Conservation (phyloP, 345 rosid species). For the Eucalyptus polybractea region DNA sequence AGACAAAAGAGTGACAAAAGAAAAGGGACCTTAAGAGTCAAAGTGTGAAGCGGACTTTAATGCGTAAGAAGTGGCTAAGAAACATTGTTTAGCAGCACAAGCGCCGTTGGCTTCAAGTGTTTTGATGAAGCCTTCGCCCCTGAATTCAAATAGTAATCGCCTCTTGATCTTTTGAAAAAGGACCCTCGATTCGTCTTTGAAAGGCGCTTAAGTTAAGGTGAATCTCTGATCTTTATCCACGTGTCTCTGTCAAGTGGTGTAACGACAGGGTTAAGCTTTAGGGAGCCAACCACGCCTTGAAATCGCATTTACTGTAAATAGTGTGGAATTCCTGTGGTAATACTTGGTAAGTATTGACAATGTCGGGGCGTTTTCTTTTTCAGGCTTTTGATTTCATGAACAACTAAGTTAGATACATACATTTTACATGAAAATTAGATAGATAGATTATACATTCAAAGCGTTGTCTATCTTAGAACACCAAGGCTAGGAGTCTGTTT, state of each 20-base stretch:
- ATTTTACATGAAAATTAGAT: neutral
- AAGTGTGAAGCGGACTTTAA: neutral
- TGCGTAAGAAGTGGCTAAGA: neutral
- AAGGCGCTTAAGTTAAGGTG: neutral
- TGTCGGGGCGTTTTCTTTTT: neutral
- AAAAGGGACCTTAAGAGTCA: neutral
- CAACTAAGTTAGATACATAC: neutral
- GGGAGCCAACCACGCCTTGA: neutral
- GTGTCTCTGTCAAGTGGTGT: accelerated
- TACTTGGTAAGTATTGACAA: neutral
- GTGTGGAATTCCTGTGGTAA: neutral
- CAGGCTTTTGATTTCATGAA: neutral
- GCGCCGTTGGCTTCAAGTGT: neutral
- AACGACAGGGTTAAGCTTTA: neutral
- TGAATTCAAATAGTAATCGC: neutral
- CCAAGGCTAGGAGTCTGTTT: neutral
- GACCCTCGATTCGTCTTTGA: neutral
- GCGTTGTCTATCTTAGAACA: neutral
- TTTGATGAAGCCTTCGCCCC: neutral
- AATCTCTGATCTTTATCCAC: neutral
- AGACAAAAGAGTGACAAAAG: neutral
- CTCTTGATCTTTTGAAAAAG: neutral
- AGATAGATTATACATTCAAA: neutral
- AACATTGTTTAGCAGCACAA: neutral
- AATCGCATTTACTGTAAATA: neutral